Conservation (phyloP, 768 basidiomycete species). For the Tulasnella sp. region DNA sequence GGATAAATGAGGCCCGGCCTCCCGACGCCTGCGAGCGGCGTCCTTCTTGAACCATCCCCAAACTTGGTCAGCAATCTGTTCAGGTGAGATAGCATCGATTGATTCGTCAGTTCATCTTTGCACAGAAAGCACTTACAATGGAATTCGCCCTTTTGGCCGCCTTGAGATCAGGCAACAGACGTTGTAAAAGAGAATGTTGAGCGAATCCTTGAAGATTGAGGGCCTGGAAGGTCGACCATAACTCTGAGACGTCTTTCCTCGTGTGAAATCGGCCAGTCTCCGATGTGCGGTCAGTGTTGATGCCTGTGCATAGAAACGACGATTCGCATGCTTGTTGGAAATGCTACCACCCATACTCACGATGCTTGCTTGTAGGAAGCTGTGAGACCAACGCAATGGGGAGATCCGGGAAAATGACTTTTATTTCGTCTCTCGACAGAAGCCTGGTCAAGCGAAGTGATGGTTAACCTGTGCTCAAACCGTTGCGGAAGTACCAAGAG, state of each 20-base stretch:
- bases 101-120: background rate
- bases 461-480: background rate
- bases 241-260: background rate
- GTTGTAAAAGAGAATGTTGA: background rate
- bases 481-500: background rate
- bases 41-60: background rate
- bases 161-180: background rate
- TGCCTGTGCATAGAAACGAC: background rate
- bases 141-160: background rate
- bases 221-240: background rate
- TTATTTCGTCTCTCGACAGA: background rate
- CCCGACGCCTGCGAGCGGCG: background rate
- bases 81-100: background rate
- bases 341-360: background rate
- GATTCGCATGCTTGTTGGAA: background rate
- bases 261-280: background rate
- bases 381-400: background rate
- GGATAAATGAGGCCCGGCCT: background rate
- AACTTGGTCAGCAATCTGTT: background rate
- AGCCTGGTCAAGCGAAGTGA: background rate
- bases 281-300: background rate
- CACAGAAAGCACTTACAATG: background rate
- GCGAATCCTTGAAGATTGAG: background rate
- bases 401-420: background rate
- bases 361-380: background rate